phyloP scores from a whole-genome alignment of 257 asterid species.

The Pogostemon cablin region DNA sequence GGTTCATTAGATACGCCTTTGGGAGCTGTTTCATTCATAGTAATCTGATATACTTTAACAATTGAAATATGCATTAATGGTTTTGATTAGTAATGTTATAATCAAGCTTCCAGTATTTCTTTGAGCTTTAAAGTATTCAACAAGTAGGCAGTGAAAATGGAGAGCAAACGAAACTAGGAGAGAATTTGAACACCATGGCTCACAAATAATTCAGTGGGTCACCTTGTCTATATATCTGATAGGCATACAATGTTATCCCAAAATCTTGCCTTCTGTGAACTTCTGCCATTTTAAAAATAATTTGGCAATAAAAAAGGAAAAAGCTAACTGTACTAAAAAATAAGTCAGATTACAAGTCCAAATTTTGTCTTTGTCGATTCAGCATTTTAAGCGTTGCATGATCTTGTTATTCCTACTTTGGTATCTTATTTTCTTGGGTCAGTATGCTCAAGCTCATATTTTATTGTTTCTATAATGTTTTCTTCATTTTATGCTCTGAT shows the following conservation, averaged over 20 bases:
- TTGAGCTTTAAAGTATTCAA: not conserved
- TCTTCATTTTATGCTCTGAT: not conserved
- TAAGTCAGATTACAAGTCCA: not conserved
- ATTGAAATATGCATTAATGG: not conserved
- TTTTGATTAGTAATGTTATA: not conserved
- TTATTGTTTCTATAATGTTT: not conserved
- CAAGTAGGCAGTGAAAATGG: not conserved
- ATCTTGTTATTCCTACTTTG: not conserved
- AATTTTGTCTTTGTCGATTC: not conserved
- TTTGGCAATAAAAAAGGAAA: not conserved
- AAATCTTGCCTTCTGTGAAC: conserved; percentile 5
- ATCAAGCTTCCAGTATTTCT: not conserved
- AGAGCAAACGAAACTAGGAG: not conserved
- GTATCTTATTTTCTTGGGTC: not conserved
- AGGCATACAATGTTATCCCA: not conserved
- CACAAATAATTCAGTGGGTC: not conserved
- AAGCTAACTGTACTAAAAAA: not conserved
- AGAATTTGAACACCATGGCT: not conserved
- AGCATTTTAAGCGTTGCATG: not conserved
- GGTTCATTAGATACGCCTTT: not conserved
- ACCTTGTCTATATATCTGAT: not conserved
- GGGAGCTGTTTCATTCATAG: not conserved
- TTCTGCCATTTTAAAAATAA: not conserved
- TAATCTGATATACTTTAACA: conserved; percentile 2
- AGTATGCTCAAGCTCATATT: not conserved